phyloP scores from a whole-genome alignment of 805 yeast genomes.

The Saccharomyces cerevisiae region DNA sequence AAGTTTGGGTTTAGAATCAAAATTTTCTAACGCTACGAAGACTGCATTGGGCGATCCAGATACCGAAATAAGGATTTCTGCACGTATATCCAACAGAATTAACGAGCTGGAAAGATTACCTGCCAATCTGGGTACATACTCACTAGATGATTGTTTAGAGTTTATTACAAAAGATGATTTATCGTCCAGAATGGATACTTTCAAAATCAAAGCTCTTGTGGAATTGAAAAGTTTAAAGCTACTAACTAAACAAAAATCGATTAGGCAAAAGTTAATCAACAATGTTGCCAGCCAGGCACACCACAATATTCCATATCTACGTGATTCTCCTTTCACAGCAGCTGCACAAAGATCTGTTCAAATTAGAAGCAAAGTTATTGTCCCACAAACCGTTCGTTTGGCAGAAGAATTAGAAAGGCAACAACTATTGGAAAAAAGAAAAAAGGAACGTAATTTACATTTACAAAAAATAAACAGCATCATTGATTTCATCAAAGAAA shows the following conservation, averaged over 20 bases:
- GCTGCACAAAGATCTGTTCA: constrained; percentile 65
- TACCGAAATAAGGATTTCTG: constrained; percentile 45
- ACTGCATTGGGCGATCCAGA: constrained; percentile 40
- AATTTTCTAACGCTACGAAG: constrained; percentile 20
- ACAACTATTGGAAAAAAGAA: constrained; percentile 51
- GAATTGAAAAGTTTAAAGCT: constrained; percentile 64
- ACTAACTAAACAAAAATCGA: constrained; percentile 59
- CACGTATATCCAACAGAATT: constrained; percentile 50
- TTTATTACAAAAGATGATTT: constrained; percentile 38
- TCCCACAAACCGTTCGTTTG: constrained; percentile 64
- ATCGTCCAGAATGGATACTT: constrained; percentile 41
- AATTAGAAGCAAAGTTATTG: constrained; percentile 59
- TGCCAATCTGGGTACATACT: constrained; percentile 57
- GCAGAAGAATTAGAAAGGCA: constrained; percentile 72
- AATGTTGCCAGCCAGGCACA: constrained; percentile 50
- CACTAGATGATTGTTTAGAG: constrained; percentile 35
- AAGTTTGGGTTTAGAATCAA: constrained; percentile 26
- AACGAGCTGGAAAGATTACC: constrained; percentile 59
- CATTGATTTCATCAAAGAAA: constrained; percentile 28
- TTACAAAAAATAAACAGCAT: constrained; percentile 38
- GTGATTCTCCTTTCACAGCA: constrained; percentile 46
- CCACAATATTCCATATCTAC: constrained; percentile 42
- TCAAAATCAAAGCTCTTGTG: constrained; percentile 57
- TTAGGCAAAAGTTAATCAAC: constrained; percentile 53
- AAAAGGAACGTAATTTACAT: constrained; percentile 44